Evolutionary conservation across 2,329 filamentous ascomycete species (phyloP).

Genomic region (Aspergillus persii): DNA sequence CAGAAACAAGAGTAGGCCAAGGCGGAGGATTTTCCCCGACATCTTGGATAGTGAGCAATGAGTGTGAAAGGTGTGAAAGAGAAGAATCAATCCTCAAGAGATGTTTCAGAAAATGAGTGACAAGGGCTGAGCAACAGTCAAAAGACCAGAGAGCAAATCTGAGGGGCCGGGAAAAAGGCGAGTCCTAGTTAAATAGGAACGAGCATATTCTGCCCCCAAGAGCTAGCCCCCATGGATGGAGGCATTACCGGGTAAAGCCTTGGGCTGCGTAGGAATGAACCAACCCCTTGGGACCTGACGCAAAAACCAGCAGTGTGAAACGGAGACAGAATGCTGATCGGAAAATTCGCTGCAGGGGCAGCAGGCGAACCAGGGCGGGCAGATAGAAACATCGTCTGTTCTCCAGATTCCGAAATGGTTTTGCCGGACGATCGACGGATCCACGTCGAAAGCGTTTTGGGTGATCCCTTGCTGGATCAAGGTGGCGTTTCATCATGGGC

Average conservation of each 20-base stretch:
- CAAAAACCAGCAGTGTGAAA: conserved; percentile 17
- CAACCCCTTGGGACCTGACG: conserved; percentile 12
- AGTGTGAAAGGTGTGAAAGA: background rate
- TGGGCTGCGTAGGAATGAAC: conserved; percentile 1
- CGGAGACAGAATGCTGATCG: conserved; percentile 18
- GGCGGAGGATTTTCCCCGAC: background rate
- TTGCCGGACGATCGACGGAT: conserved; percentile 3
- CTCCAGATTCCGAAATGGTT: conserved; percentile 16
- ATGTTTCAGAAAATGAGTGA: background rate
- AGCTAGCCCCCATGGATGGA: background rate
- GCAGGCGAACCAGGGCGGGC: background rate
- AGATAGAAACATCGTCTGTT: conserved; percentile 5
- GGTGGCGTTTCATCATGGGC: conserved; percentile 6
- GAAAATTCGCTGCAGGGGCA: conserved; percentile 2
- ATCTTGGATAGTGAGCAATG: background rate
- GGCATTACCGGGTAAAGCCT: background rate
- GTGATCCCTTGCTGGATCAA: conserved; percentile 14
- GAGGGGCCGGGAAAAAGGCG: background rate
- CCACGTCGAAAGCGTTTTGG: conserved; percentile 8
- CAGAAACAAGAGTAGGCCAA: conserved; percentile 8
- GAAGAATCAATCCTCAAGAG: background rate
- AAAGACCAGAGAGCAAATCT: background rate
- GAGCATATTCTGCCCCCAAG: conserved; percentile 3
- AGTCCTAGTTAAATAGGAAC: background rate
- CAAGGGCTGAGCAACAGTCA: background rate